Base-by-base conservation (phyloP, 1,284 basidiomycete species). In the Earliella scabrosa region DNA sequence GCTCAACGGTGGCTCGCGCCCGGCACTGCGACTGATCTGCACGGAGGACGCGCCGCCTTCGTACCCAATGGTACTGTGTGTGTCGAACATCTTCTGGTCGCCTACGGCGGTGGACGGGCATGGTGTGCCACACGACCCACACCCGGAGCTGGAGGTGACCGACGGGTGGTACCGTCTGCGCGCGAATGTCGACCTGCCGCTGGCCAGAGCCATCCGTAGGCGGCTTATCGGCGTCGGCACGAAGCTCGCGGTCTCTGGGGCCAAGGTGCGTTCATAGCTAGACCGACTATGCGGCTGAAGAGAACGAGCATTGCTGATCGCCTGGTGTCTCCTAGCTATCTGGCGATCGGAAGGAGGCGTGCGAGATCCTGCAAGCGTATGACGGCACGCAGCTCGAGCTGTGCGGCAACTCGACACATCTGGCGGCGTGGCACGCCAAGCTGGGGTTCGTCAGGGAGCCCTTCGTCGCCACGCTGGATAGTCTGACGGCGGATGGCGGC, bases 131-230 rank as follows among this genome's bases (percentile, higher is more conserved):
- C 65, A 75, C 16, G 73, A 73, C 27, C 67, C 77, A 23, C 67
- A 77, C 60, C 80, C 85, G 21, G 80, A 87, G 57, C 74, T 96
- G 6, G 95, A 97, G 71, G 77, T 99, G 13, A 95, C 94, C 0
- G 97, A 99, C 68, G 97, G 97, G 9, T 99, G 97, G 97, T 99
- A 99, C 67, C 78, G 86, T 31, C 80, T 99, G 13, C 83, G 87
- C 11, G 90, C 93, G 0, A 78, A 80, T 36, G 77, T 94, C 5
- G 96, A 98, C 70, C 75, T 78, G 13, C 82, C 89, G 2, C 76
- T 99, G 9, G 78, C 79, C 1, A 80, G 88, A 23, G 97, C 94
- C 0, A 77, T 92, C 5, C 74, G 75, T 35, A 82, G 80, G 20
- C 87, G 90, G 0, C 78, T 81, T 41, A 81, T 99, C 44, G 75